Conservation (phyloP, 2,329 filamentous ascomycete genomes). For the Magnaporthiopsis poae region DNA sequence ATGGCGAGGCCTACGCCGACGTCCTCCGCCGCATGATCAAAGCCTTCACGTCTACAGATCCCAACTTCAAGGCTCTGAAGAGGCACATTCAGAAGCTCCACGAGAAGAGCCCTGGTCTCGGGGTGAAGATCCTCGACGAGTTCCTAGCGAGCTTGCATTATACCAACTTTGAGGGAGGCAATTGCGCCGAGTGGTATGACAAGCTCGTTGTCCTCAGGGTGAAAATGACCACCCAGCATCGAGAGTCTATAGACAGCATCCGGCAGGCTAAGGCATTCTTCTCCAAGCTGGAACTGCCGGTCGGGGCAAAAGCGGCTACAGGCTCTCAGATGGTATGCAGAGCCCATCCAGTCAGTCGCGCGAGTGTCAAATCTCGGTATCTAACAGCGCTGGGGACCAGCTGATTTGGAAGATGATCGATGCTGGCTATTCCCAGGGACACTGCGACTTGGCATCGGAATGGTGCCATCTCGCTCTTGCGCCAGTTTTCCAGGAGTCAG, state of each 20-base stretch:
- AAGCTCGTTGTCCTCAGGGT: conserved; percentile 58
- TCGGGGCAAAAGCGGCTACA: conserved; percentile 53
- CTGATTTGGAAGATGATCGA: conserved; percentile 77
- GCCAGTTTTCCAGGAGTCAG: conserved; percentile 53
- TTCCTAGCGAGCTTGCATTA: conserved; percentile 43
- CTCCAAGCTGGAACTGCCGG: conserved; percentile 30
- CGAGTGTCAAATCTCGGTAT: neutral
- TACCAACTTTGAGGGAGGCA: neutral
- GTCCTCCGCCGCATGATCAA: conserved; percentile 54
- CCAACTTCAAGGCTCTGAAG: conserved; percentile 56
- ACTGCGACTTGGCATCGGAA: conserved; percentile 45
- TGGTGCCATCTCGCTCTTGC: conserved; percentile 69
- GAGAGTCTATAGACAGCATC: conserved; percentile 23
- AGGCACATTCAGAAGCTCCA: conserved; percentile 59
- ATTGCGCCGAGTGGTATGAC: conserved; percentile 47
- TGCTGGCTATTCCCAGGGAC: conserved; percentile 38
- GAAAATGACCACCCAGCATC: conserved; percentile 49
- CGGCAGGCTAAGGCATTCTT: conserved; percentile 26
- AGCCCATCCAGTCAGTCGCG: neutral
- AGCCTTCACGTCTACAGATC: conserved; percentile 44
- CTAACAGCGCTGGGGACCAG: conserved; percentile 31
- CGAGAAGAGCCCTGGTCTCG: conserved; percentile 38
- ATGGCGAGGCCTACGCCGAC: conserved; percentile 36
- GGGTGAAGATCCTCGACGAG: conserved; percentile 47
- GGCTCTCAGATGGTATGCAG: conserved; percentile 55